Conservation (phyloP, 2,329 filamentous ascomycete species). For the Proliferodiscus dingleyae region DNA sequence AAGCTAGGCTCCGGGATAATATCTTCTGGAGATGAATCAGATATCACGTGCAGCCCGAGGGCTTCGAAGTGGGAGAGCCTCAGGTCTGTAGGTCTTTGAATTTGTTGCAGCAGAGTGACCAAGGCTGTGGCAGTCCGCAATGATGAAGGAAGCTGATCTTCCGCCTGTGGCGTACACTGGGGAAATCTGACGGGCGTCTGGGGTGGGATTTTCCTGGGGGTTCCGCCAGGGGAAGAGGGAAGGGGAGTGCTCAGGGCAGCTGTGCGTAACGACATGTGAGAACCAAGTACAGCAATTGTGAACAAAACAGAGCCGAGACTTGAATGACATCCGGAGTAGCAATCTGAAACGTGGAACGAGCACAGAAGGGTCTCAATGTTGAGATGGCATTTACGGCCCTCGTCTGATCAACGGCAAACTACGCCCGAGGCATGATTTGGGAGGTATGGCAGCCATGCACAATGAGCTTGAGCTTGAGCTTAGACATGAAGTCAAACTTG, state of each 20-base stretch:
- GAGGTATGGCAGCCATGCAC: conserved; percentile 7
- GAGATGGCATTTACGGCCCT: conserved; percentile 2
- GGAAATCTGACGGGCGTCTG: conserved; percentile 27
- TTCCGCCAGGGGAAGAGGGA: conserved; percentile 15
- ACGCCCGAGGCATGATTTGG: conserved; percentile 10
- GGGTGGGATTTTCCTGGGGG: conserved; percentile 21
- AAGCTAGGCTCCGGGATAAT: conserved; percentile 50
- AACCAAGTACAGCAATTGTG: neutral
- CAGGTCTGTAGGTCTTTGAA: conserved; percentile 49
- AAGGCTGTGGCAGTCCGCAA: conserved; percentile 35
- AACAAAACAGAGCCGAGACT: conserved; percentile 4
- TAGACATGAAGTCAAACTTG: neutral
- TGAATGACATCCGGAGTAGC: conserved; percentile 5
- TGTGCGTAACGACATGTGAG: conserved; percentile 19
- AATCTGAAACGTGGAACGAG: conserved; percentile 10
- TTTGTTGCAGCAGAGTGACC: conserved; percentile 46
- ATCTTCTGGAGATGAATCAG: conserved; percentile 43
- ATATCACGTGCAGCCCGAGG: conserved; percentile 51
- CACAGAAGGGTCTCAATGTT: conserved; percentile 1
- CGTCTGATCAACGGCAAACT: conserved; percentile 6
- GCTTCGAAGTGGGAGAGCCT: conserved; percentile 48
- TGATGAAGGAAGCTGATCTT: conserved; percentile 32
- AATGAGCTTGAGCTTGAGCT: neutral
- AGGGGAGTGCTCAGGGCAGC: conserved; percentile 9
- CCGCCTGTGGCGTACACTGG: conserved; percentile 30